phyloP scores from a whole-genome alignment of 1,284 basidiomycete species.

The Apiotrichum gamsii region DNA sequence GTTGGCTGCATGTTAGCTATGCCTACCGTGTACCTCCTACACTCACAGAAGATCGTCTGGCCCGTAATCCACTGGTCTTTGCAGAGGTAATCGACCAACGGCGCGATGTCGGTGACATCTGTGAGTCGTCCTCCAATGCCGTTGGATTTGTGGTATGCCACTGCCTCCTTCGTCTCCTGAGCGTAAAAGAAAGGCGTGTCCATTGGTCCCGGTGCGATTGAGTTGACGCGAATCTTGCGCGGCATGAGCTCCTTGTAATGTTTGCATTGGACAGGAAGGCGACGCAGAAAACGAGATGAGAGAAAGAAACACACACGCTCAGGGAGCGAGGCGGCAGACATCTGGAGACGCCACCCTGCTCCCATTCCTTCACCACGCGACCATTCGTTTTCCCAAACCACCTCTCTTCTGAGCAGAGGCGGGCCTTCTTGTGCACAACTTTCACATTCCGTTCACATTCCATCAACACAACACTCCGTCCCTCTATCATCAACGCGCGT shows the following conservation, averaged over 20 bases:
- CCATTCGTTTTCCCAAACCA: no score
- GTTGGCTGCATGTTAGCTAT: conserved; percentile 12
- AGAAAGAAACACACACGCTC: no score
- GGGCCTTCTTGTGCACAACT: no score
- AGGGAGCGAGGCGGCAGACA: no score
- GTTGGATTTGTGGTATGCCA: conserved; percentile 17
- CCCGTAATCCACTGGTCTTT: conserved; percentile 19
- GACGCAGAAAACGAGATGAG: no score
- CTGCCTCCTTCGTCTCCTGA: conserved; percentile 11
- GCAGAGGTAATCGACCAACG: conserved; percentile 13
- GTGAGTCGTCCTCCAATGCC: conserved; percentile 14
- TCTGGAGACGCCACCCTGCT: no score
- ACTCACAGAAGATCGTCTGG: conserved; percentile 18
- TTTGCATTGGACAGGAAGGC: no score
- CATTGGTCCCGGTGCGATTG: conserved; percentile 18
- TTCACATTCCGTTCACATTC: no score
- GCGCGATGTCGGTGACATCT: conserved; percentile 18
- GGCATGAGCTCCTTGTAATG: conserved; percentile 11
- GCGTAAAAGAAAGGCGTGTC: conserved; percentile 24
- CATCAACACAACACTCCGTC: no score
- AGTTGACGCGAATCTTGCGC: conserved; percentile 18
- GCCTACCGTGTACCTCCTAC: not conserved
- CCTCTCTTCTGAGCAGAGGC: no score
- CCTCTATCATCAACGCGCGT: no score
- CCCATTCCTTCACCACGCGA: no score